phyloP scores from a whole-genome alignment of 371 early-diverging fungal species.

The Mortierella sp. region DNA sequence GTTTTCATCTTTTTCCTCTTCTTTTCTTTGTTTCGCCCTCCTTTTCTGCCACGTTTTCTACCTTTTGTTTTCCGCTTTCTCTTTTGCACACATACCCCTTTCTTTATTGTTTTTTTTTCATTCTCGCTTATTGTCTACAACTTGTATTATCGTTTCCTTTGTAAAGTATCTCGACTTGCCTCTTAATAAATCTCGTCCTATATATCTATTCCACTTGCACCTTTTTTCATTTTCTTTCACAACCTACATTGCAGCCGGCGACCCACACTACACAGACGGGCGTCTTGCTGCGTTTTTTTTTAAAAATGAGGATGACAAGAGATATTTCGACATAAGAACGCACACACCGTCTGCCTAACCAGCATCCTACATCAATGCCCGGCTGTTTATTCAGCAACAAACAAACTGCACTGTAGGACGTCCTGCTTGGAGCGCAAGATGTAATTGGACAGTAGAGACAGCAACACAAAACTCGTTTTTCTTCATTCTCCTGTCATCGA shows the following conservation, averaged over 20 bases:
- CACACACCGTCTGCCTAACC: background rate
- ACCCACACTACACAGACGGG: too few species aligned
- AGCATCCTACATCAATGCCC: background rate
- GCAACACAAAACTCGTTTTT: background rate
- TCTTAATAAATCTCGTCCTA: slow-evolving; percentile 5
- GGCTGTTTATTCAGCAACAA: background rate
- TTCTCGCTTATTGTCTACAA: background rate
- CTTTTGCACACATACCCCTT: background rate
- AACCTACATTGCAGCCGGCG: background rate
- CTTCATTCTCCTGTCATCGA: background rate
- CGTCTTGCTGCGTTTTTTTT: background rate
- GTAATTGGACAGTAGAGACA: background rate
- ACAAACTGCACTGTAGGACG: background rate
- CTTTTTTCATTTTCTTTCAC: background rate
- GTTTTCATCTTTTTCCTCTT: background rate
- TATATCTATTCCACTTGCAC: background rate
- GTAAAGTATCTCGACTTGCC: background rate
- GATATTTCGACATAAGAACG: background rate
- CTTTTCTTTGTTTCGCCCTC: background rate
- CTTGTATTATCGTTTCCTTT: slow-evolving; percentile 8
- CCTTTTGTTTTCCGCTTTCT: background rate
- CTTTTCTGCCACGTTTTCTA: background rate
- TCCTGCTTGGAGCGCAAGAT: background rate
- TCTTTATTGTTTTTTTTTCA: background rate
- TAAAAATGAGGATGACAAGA: background rate